Evolutionary conservation across 768 basidiomycete genomes (phyloP), one percentile per base, ranked within the genome.

Genomic region (Ramaria rubella): DNA sequence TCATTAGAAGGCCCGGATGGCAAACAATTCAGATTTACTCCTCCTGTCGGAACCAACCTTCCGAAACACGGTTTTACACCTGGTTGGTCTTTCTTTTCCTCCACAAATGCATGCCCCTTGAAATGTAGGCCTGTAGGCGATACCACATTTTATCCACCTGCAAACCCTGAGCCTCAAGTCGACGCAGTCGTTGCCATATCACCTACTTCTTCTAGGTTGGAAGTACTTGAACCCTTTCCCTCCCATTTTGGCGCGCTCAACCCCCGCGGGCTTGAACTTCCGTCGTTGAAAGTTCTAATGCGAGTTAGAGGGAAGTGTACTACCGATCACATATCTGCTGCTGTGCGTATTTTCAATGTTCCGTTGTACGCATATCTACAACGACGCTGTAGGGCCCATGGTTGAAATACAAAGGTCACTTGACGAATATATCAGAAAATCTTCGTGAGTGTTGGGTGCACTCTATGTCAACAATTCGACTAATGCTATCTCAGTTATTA

Each of bases 401-500:
- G 96, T 74, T 99, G 61, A 97, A 97, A 75, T 99, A 95, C 76
- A 98, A 98, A 69, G 96, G 91, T 0, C 94, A 98, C 73, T 75
- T 98, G 38, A 87, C 87, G 30, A 97, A 97, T 68, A 96, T 97
- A 59, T 93, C 94, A 3, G 92, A 97, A 72, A 98, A 98, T 69
- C 81, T 94, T 9, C 72, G 92, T 93, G 66, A 65, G 89, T 80
- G 48, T 46, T 52, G 42, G 40, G 49, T 53, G 1, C 55, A 15
- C 49, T 24, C 36, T 29, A 34, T 33, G 55, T 30, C 29, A 29
- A 31, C 15, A 54, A 38, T 49, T 27, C 62, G 38, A 21, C 38
- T 48, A 31, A 48, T 53, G 57, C 38, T 53, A 17, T 4, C 51
- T 11, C 58, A 93, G 90, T 96, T 58, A 95, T 96, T 63, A 96